A percentile compares a stretch with the other conserved stretches of the same genome.
Evolutionary conservation across 768 basidiomycete genomes (phyloP).

Genomic region (Trametes meyenii): DNA sequence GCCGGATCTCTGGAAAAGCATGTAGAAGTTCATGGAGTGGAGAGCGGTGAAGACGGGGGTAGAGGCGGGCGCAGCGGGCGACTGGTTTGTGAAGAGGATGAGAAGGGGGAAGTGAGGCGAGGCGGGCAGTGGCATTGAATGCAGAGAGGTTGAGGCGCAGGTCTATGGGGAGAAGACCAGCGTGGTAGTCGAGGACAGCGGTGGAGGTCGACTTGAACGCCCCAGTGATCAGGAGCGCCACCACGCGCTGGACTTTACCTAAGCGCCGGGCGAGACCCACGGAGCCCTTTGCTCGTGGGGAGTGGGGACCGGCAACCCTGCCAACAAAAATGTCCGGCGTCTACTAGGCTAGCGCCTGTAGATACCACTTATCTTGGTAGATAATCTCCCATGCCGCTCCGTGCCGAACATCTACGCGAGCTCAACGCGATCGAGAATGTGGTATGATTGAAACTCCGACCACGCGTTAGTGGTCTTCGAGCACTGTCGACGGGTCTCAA

Average conservation of each 20-base stretch:
- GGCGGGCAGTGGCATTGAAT: constrained; percentile 13
- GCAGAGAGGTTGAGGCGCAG: constrained; percentile 22
- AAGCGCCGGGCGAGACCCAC: neutral
- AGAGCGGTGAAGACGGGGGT: constrained; percentile 22
- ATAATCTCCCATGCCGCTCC: too few species aligned
- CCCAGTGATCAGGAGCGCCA: constrained; percentile 27
- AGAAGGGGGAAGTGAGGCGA: constrained; percentile 22
- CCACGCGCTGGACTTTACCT: constrained; percentile 28
- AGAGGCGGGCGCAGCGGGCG: neutral
- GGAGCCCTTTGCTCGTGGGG: neutral
- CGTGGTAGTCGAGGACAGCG: constrained; percentile 29
- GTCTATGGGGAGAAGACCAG: constrained; percentile 25
- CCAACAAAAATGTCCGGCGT: too few species aligned
- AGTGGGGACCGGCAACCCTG: too few species aligned
- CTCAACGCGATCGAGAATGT: too few species aligned
- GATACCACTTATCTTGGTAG: too few species aligned
- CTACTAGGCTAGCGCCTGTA: too few species aligned
- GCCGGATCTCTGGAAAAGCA: constrained; percentile 13
- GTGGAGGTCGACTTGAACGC: constrained; percentile 29
- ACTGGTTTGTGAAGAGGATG: constrained; percentile 24
- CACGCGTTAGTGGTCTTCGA: too few species aligned
- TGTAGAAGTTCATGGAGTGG: constrained; percentile 30
- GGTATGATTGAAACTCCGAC: too few species aligned
- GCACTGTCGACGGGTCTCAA: too few species aligned
- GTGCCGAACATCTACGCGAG: too few species aligned